Evolutionary conservation across 495 filamentous ascomycete species (phyloP).

Genomic region (Penicillium paradoxum): DNA sequence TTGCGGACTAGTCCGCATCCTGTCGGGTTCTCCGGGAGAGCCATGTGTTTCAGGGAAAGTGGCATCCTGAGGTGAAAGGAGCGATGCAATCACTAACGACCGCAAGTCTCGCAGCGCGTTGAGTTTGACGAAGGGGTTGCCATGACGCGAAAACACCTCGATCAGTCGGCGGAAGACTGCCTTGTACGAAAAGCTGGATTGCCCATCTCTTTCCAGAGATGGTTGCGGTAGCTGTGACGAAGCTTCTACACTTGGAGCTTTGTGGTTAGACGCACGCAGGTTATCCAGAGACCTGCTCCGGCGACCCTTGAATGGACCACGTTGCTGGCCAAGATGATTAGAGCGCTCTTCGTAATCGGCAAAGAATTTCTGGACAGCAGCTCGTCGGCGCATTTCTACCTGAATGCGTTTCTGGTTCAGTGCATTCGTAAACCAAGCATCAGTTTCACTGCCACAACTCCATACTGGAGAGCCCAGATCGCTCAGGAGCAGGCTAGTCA

Average conservation of each 20-base stretch:
- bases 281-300: slow-evolving; percentile 36
- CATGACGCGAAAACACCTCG: slow-evolving; percentile 82
- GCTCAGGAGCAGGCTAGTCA: slow-evolving; percentile 82
- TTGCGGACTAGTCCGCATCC: background rate
- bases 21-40: slow-evolving; percentile 1
- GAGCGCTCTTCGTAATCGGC: slow-evolving; percentile 36
- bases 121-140: slow-evolving; percentile 82
- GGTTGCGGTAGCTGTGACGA: background rate
- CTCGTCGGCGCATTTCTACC: slow-evolving; percentile 60
- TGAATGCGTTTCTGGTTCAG: slow-evolving; percentile 75
- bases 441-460: slow-evolving; percentile 82
- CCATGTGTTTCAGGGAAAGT: slow-evolving; percentile 7
- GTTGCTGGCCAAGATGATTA: slow-evolving; percentile 18
- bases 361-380: slow-evolving; percentile 47
- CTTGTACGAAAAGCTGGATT: slow-evolving; percentile 58
- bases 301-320: slow-evolving; percentile 20
- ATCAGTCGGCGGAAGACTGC: slow-evolving; percentile 75
- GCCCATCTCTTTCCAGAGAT: slow-evolving; percentile 7
- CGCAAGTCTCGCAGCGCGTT: slow-evolving; percentile 79
- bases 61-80: slow-evolving; percentile 50
- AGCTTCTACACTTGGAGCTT: background rate
- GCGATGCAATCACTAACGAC: slow-evolving; percentile 70
- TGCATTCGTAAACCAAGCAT: slow-evolving; percentile 76
- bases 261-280: background rate
- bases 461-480: slow-evolving; percentile 85